phyloP scores from a whole-genome alignment of 148 eudicot genomes.

The Rhododendron henanense region DNA sequence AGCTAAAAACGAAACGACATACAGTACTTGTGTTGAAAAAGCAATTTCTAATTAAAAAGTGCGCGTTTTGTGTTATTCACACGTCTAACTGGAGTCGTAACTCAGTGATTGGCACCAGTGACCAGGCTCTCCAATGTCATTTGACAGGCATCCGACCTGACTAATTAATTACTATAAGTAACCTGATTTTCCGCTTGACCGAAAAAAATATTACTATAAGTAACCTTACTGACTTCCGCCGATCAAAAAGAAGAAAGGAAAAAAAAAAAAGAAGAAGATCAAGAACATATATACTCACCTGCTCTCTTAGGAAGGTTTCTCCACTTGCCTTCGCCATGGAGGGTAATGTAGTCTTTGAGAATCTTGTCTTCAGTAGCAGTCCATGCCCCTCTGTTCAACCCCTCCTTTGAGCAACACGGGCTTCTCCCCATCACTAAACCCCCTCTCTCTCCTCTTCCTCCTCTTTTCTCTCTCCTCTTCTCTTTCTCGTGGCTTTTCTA shows the following conservation, averaged over 20 bases:
- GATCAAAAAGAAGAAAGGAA: not conserved
- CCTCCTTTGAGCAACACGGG: slow-evolving; percentile 14
- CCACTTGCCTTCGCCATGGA: slow-evolving; percentile 17
- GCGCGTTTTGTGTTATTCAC: no score
- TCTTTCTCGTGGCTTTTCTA: not conserved
- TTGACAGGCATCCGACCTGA: no score
- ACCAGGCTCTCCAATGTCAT: no score
- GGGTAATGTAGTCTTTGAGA: slow-evolving; percentile 5
- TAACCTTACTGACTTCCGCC: not conserved
- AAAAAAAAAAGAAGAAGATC: not conserved
- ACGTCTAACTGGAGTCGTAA: no score
- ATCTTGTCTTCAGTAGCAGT: not conserved
- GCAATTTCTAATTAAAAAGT: no score
- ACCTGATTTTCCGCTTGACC: no score
- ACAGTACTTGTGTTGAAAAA: no score
- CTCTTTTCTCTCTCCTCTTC: not conserved
- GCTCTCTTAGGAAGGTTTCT: slow-evolving; percentile 15
- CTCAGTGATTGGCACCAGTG: no score
- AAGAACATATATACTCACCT: not conserved
- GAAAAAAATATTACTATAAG: no score
- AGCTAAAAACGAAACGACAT: not conserved
- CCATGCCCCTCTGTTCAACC: slow-evolving; percentile 20
- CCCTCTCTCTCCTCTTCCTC: not conserved
- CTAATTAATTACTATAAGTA: not conserved
- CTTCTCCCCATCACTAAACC: slow-evolving; percentile 9